Base-by-base conservation (phyloP, 352 stramenopile species). In the Phytophthora palmivora region DNA sequence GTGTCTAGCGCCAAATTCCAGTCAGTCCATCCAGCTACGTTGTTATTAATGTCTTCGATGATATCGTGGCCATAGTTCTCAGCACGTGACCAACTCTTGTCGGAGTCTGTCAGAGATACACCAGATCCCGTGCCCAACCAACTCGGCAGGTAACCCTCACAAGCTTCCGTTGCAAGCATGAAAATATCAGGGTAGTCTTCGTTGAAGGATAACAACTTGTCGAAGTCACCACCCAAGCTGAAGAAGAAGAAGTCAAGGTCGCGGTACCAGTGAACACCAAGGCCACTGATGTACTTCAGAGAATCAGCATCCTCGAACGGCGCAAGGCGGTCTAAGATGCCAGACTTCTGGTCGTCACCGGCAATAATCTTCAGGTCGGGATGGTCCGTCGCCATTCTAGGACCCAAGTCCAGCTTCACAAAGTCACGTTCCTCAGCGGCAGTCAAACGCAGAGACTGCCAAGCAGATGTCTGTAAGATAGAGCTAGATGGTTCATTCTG, bases 211-310 rank as follows among this genome's bases (percentile, higher is more conserved):
- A 59, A 42, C 22, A 92, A 44, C 7, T 72, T 59, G 1, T 78
- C 54, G 45, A 87, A 89, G 52, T 88, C 65, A 12, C 78, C 78
- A 1, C 55, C 55, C 1, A 58, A 21, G 56, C 51, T 57, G 34
- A 68, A 67, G 32, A 73, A 66, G 21, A 75, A 58, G 34, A 88
- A 84, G 49, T 89, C 79, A 0, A 88, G 28, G 54, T 87, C 75
- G 49, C 76, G 77, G 66, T 95, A 94, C 84, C 89, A 97, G 72
- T 97, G 90, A 56, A 95, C 85, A 6, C 72, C 90, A 11, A 95
- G 56, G 26, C 90, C 90, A 15, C 81, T 77, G 9, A 97, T 70
- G 64, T 94, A 97, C 63, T 92, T 56, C 2, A 65, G 34, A 0
- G 74, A 66, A 10, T 91, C 82, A 0, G 64, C 50, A 22, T 90